Conservation (phyloP, 177 flowering plant species). For the Tripterygium wilfordii region DNA sequence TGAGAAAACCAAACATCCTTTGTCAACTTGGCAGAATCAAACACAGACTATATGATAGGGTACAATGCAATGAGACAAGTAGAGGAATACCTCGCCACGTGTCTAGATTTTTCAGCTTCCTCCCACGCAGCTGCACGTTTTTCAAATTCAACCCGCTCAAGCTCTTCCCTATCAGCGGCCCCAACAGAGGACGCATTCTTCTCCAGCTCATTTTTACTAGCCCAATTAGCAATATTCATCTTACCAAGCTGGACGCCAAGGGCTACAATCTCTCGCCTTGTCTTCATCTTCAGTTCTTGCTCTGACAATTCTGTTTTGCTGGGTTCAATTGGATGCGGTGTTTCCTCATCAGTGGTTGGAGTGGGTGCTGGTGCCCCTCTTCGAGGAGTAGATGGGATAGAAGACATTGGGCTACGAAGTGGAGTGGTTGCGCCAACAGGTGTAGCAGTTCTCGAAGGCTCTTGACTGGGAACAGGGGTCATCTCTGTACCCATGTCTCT, state of each 20-base stretch:
- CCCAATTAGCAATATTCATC: constrained; percentile 96
- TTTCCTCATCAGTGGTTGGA: constrained; percentile 22
- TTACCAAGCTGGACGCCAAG: constrained; percentile 92
- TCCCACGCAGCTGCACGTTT: constrained; percentile 88
- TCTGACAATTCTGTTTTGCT: constrained; percentile 49
- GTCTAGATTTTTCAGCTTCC: constrained; percentile 83
- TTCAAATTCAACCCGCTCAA: constrained; percentile 43
- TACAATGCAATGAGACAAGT: background rate
- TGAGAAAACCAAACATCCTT: constrained; percentile 18
- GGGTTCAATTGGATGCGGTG: constrained; percentile 17
- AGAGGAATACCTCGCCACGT: constrained; percentile 64
- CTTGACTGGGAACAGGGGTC: constrained; percentile 85
- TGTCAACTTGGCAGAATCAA: constrained; percentile 1
- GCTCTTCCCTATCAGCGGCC: constrained; percentile 30
- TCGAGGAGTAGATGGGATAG: constrained; percentile 80
- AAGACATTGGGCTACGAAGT: constrained; percentile 75
- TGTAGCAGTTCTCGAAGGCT: constrained; percentile 83
- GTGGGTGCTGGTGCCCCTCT: constrained; percentile 52
- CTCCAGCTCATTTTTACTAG: constrained; percentile 69
- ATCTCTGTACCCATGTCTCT: constrained; percentile 96
- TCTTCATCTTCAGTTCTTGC: constrained; percentile 64
- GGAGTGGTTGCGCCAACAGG: constrained; percentile 80
- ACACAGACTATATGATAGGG: too few relatives aligned
- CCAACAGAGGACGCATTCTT: constrained; percentile 23
- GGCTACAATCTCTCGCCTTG: constrained; percentile 82